phyloP scores from a whole-genome alignment of 2,329 filamentous ascomycete species.

The Daldinia sp. region DNA sequence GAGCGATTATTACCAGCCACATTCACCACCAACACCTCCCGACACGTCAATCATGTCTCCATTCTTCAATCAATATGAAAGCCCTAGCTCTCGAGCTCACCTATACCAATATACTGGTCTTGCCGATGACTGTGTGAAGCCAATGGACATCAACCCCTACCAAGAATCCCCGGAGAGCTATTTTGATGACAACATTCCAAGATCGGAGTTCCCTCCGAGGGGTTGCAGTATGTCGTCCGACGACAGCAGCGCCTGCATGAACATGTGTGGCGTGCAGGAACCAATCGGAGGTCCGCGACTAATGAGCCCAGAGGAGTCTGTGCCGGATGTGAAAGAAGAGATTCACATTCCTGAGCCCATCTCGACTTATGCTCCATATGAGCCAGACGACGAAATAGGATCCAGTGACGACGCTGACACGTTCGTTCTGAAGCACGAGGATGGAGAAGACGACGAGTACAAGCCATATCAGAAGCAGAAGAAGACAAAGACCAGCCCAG shows the following conservation, averaged over 20 bases:
- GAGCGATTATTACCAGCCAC: slow-evolving; percentile 54
- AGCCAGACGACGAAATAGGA: slow-evolving; percentile 38
- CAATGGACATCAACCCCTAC: slow-evolving; percentile 51
- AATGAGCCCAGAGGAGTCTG: slow-evolving; percentile 48
- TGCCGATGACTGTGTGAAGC: slow-evolving; percentile 53
- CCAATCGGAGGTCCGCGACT: slow-evolving; percentile 36
- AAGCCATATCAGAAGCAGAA: slow-evolving; percentile 43
- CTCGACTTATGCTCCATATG: slow-evolving; percentile 33
- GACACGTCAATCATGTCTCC: slow-evolving; percentile 53
- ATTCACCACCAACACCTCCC: slow-evolving; percentile 55
- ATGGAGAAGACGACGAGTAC: slow-evolving; percentile 47
- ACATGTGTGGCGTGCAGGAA: slow-evolving; percentile 38
- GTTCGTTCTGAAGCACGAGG: slow-evolving; percentile 38
- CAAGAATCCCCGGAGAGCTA: slow-evolving; percentile 49
- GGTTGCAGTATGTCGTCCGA: slow-evolving; percentile 54
- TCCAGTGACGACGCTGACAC: slow-evolving; percentile 42
- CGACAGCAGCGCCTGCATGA: slow-evolving; percentile 43
- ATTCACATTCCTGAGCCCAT: slow-evolving; percentile 39
- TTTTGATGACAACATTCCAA: slow-evolving; percentile 48
- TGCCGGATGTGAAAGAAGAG: slow-evolving; percentile 46
- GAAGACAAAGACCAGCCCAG: slow-evolving; percentile 31
- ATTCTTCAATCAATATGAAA: slow-evolving; percentile 46
- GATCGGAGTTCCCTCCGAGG: slow-evolving; percentile 45
- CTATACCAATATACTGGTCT: slow-evolving; percentile 50
- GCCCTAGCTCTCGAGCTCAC: slow-evolving; percentile 46